phyloP scores from a whole-genome alignment of 2,329 filamentous ascomycete species.

The Pseudocercospora crystallina region DNA sequence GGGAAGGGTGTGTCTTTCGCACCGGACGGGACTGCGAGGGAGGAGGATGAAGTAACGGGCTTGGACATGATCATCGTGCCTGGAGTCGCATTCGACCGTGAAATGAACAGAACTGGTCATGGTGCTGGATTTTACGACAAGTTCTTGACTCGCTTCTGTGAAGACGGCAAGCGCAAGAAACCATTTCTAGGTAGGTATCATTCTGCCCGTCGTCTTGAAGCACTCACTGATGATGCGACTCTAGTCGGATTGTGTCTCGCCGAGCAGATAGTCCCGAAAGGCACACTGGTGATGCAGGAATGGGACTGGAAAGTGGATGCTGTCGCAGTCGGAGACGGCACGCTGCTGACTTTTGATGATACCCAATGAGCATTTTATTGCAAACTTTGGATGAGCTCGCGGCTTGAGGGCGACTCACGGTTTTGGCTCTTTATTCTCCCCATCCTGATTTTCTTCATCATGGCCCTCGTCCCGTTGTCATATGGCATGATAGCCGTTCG shows the following conservation, averaged over 20 bases:
- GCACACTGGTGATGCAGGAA: conserved; percentile 69
- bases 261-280: conserved; percentile 74
- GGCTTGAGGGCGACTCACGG: conserved; percentile 14
- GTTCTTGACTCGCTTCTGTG: conserved; percentile 74
- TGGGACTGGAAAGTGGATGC: conserved; percentile 81
- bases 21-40: conserved; percentile 30
- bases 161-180: conserved; percentile 43
- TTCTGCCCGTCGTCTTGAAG: not conserved
- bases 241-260: conserved; percentile 76
- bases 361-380: conserved; percentile 60
- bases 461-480: too few species aligned
- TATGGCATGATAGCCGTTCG: too few species aligned
- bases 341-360: conserved; percentile 55
- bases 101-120: conserved; percentile 78
- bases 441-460: too few species aligned
- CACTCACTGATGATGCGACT: conserved; percentile 11
- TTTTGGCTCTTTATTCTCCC: not conserved
- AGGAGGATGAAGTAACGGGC: conserved; percentile 37
- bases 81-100: conserved; percentile 83
- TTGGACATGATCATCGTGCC: conserved; percentile 90
- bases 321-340: conserved; percentile 35
- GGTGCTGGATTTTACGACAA: conserved; percentile 97
- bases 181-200: conserved; percentile 58
- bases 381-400: conserved; percentile 20
- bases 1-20: conserved; percentile 51